These are phyloP conservation scores for Blastobotrys proliferans DNA, from an alignment of 1,139 yeast genomes.

Conservation along the genomic window DNA sequence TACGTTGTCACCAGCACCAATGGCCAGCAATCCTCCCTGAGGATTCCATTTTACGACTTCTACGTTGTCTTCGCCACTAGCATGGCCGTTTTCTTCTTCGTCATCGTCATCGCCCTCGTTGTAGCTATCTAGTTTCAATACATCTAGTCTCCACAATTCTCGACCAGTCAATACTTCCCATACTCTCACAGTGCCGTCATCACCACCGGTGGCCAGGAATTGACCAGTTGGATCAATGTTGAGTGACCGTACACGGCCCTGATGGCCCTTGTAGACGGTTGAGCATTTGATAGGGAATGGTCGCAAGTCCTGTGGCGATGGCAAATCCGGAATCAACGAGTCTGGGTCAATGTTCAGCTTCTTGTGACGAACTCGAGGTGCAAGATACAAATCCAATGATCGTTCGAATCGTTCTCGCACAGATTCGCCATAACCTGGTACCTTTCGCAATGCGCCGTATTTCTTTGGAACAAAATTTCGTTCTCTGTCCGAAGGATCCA, in stretches of 20 bases:
- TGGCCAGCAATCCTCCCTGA: slow-evolving; percentile 70
- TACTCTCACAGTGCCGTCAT: slow-evolving; percentile 90
- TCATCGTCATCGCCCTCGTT: too few relatives aligned
- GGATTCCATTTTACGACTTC: slow-evolving; percentile 93
- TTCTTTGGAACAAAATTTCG: slow-evolving; percentile 79
- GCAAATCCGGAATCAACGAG: slow-evolving; percentile 89
- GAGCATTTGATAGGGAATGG: slow-evolving; percentile 98
- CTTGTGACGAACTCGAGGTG: slow-evolving; percentile 92
- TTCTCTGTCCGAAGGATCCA: slow-evolving; percentile 76
- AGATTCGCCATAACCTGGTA: slow-evolving; percentile 85
- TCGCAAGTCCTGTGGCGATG: slow-evolving; percentile 92
- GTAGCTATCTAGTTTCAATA: slow-evolving; percentile 38
- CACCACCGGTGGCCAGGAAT: slow-evolving; percentile 97
- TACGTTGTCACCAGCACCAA: slow-evolving; percentile 76
- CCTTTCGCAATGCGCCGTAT: slow-evolving; percentile 76
- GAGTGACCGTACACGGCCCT: slow-evolving; percentile 74
- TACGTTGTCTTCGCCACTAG: slow-evolving; percentile 60
- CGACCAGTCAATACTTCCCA: slow-evolving; percentile 98
- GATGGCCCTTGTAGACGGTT: slow-evolving; percentile 78
- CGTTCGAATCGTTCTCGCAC: slow-evolving; percentile 92
- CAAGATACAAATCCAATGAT: slow-evolving; percentile 86
- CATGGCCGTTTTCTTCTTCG: slow-evolving; percentile 40
- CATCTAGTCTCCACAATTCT: slow-evolving; percentile 67
- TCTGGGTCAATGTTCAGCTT: slow-evolving; percentile 95
- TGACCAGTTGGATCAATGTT: slow-evolving; percentile 86